Conservation (phyloP, 2,329 filamentous ascomycete species). For the Neonectria neomacrospora region DNA sequence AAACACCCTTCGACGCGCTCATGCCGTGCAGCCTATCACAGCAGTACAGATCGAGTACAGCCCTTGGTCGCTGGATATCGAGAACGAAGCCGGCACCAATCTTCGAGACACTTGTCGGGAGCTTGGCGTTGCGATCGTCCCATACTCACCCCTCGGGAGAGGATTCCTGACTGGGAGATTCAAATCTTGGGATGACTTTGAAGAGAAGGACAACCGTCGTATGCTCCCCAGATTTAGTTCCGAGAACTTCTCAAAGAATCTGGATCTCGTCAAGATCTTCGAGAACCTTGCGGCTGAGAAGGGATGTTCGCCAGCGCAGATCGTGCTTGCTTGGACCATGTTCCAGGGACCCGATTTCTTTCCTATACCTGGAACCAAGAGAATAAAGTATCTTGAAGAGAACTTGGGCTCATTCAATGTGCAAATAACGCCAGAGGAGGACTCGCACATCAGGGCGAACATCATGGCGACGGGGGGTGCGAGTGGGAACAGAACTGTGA, state of each 20-base stretch:
- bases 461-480: not conserved
- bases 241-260: conserved; percentile 57
- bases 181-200: conserved; percentile 58
- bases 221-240: conserved; percentile 21
- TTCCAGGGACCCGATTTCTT: conserved; percentile 67
- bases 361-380: conserved; percentile 61
- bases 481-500: not conserved
- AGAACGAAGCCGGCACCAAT: conserved; percentile 56
- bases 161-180: conserved; percentile 66
- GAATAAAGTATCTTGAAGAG: conserved; percentile 54
- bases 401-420: conserved; percentile 51
- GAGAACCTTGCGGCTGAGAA: conserved; percentile 62
- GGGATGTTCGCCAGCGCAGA: conserved; percentile 61
- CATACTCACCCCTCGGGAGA: conserved; percentile 69
- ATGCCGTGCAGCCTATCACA: conserved; percentile 59
- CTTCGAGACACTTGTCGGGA: conserved; percentile 66
- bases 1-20: conserved; percentile 61
- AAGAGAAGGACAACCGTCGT: conserved; percentile 8
- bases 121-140: conserved; percentile 66
- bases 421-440: conserved; percentile 44
- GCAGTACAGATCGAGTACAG: conserved; percentile 66
- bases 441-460: conserved; percentile 38
- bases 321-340: conserved; percentile 70
- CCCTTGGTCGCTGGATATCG: conserved; percentile 68
- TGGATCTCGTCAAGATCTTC: conserved; percentile 62